A percentile compares a stretch with the other conserved stretches of the same genome.
Evolutionary conservation across 805 yeast genomes (phyloP).

Genomic region (Lipomyces sp.): DNA sequence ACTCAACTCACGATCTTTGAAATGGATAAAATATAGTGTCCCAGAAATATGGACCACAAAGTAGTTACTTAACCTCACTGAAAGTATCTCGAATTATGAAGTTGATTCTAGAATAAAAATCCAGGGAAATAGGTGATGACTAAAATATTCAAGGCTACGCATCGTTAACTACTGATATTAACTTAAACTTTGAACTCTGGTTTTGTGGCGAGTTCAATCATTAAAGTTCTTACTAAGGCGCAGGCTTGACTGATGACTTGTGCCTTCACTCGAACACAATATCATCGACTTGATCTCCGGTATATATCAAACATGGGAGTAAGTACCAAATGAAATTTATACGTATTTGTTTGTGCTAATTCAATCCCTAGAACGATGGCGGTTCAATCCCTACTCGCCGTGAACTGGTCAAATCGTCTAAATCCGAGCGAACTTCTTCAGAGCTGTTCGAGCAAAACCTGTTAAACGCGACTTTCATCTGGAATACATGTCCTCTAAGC

Average conservation of each 20-base stretch:
- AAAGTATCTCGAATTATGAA: not conserved
- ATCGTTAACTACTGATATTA: not conserved
- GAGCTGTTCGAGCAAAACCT: slow-evolving; percentile 32
- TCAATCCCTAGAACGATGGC: slow-evolving; percentile 36
- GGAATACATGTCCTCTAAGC: slow-evolving; percentile 57
- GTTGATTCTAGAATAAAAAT: not conserved
- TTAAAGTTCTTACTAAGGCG: slow-evolving; percentile 12
- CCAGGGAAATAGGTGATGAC: not conserved
- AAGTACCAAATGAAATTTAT: not conserved
- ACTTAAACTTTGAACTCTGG: not conserved
- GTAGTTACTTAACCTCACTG: no score
- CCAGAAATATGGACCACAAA: not conserved
- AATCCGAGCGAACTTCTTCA: slow-evolving; percentile 31
- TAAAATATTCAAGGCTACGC: not conserved
- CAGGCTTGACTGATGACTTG: not conserved
- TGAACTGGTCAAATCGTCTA: slow-evolving; percentile 37
- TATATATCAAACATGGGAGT: slow-evolving; percentile 18
- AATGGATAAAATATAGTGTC: not conserved
- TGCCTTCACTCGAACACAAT: not conserved
- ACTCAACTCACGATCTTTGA: not conserved
- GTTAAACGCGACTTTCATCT: slow-evolving; percentile 37
- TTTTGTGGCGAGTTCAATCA: not conserved
- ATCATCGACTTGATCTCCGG: not conserved
- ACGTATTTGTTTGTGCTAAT: not conserved
- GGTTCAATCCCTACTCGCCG: slow-evolving; percentile 40